Percentiles rank a stretch among this genome's conserved stretches.
Evolutionary conservation across 2,329 filamentous ascomycete genomes (phyloP).

Genomic region (Ophiostoma tasmaniense): DNA sequence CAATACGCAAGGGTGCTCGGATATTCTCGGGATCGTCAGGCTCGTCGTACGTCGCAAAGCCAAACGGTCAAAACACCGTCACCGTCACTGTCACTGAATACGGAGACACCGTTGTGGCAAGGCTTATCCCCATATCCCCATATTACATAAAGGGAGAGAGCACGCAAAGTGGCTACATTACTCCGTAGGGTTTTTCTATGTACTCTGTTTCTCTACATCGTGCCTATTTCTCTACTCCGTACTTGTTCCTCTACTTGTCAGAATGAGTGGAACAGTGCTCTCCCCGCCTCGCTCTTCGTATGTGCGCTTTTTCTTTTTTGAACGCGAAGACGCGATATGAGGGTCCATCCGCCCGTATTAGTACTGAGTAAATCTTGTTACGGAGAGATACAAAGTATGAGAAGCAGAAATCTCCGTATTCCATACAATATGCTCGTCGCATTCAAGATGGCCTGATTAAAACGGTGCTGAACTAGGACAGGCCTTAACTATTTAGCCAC

Average conservation of each 20-base stretch:
- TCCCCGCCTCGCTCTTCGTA: neutral
- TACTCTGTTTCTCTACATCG: neutral
- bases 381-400: neutral
- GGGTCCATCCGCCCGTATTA: neutral
- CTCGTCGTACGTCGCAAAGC: neutral
- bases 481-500: neutral
- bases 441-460: neutral
- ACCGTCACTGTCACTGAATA: neutral
- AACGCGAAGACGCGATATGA: conserved; percentile 4
- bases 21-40: neutral
- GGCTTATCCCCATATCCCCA: neutral
- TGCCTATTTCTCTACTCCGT: neutral
- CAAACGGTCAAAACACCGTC: neutral
- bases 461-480: neutral
- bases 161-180: neutral
- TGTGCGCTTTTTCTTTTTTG: neutral
- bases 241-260: neutral
- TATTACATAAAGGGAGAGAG: neutral
- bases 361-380: neutral
- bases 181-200: neutral
- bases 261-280: neutral
- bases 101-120: neutral
- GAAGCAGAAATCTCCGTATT: neutral
- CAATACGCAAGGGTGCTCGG: neutral
- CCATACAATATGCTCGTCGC: neutral